Conservation (phyloP, 2,329 filamentous ascomycete genomes). For the Penicillium fuscoglaucum region DNA sequence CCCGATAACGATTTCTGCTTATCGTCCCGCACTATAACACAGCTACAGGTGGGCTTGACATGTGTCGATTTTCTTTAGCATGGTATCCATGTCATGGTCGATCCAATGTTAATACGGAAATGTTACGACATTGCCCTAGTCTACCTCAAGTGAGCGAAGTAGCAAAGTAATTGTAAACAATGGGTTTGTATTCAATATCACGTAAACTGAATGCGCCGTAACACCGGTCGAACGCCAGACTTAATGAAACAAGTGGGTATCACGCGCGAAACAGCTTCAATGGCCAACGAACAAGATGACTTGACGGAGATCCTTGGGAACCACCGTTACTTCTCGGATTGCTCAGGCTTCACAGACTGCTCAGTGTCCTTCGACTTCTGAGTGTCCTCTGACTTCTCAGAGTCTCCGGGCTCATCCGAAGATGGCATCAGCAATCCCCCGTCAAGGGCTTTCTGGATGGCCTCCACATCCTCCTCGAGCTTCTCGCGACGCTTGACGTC, state of each 20-base stretch:
- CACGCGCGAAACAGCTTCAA: neutral
- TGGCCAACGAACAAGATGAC: neutral
- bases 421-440: constrained; percentile 28
- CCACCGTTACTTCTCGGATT: neutral
- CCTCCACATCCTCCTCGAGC: constrained; percentile 50
- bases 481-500: constrained; percentile 44
- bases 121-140: too few relatives aligned
- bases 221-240: constrained; percentile 2
- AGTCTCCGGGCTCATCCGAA: neutral
- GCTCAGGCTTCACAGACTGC: neutral
- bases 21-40: neutral
- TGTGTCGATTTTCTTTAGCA: neutral
- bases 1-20: neutral
- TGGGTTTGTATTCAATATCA: neutral
- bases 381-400: neutral
- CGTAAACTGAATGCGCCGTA: neutral
- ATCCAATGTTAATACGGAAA: neutral
- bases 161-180: neutral
- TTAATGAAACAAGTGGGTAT: constrained; percentile 2
- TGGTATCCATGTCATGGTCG: neutral
- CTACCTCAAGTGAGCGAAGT: neutral
- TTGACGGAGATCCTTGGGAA: too few relatives aligned
- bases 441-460: constrained; percentile 49
- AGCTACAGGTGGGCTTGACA: neutral
- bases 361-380: neutral